phyloP scores from a whole-genome alignment of 768 basidiomycete species.

The Bullera alba region DNA sequence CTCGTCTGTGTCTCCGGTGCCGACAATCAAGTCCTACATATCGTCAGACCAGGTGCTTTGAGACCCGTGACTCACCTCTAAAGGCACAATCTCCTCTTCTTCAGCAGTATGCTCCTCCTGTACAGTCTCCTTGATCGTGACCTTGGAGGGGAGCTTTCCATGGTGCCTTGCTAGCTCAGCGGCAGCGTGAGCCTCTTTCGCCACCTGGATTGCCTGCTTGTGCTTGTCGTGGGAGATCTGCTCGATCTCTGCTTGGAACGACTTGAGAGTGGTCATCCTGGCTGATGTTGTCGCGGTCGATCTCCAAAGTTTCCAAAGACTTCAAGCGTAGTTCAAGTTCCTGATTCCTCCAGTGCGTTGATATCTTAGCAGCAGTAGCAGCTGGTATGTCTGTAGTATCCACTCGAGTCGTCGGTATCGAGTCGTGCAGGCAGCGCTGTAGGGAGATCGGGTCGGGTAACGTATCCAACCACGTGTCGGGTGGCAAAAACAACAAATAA shows the following conservation, averaged over 20 bases:
- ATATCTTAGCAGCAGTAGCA: no score
- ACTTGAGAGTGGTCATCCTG: slow-evolving; percentile 36
- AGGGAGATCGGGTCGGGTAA: no score
- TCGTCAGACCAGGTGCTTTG: background rate
- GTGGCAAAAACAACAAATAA: no score
- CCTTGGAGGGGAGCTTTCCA: slow-evolving; percentile 23
- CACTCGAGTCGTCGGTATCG: no score
- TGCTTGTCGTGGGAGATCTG: slow-evolving; percentile 25
- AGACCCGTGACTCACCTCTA: slow-evolving; percentile 35
- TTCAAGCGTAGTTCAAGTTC: no score
- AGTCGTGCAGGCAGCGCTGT: no score
- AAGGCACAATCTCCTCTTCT: slow-evolving; percentile 12
- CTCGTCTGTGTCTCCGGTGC: slow-evolving; percentile 13
- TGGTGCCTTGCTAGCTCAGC: slow-evolving; percentile 38
- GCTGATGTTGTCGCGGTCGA: no score
- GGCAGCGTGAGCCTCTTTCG: slow-evolving; percentile 25
- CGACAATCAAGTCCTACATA: slow-evolving; percentile 15
- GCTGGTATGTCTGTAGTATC: no score
- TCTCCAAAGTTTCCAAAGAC: no score
- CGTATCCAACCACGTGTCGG: no score
- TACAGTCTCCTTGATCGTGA: slow-evolving; percentile 14
- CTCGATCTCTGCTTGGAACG: slow-evolving; percentile 45
- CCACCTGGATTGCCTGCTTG: slow-evolving; percentile 19
- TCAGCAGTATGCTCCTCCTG: slow-evolving; percentile 9
- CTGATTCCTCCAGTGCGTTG: no score